phyloP scores from a whole-genome alignment of 2,329 filamentous ascomycete species.

The Colletotrichum orbiculare region DNA sequence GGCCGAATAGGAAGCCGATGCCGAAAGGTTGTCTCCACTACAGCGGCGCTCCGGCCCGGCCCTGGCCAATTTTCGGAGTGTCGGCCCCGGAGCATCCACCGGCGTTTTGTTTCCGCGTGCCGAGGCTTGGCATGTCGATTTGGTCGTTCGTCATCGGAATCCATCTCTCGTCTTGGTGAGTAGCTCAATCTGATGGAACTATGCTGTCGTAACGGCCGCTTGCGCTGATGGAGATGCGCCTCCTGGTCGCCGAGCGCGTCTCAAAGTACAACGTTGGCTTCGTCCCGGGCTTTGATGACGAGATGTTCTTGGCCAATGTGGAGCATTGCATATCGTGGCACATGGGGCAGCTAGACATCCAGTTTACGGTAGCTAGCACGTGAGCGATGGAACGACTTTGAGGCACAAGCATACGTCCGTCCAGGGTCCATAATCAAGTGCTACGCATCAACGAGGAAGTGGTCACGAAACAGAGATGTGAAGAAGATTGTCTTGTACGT shows the following conservation, averaged over 20 bases:
- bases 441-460: too few species aligned
- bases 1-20: conserved; percentile 2
- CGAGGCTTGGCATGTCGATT: too few species aligned
- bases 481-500: too few species aligned
- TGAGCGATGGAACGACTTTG: not conserved
- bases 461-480: too few species aligned
- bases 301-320: not conserved
- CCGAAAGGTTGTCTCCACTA: not conserved
- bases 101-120: too few species aligned
- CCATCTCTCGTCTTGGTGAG: too few species aligned
- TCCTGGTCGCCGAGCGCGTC: not conserved
- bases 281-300: not conserved
- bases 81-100: too few species aligned
- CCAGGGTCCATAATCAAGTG: too few species aligned
- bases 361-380: not conserved
- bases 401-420: not conserved
- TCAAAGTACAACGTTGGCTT: not conserved
- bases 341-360: not conserved
- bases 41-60: too few species aligned
- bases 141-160: too few species aligned
- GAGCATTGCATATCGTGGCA: conserved; percentile 8
- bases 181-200: too few species aligned
- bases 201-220: conserved; percentile 1
- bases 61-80: too few species aligned
- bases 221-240: conserved; percentile 1